Evolutionary conservation across 345 rosid genomes (phyloP), one percentile per base, ranked within the genome.

Genomic region (Passiflora organensis): DNA sequence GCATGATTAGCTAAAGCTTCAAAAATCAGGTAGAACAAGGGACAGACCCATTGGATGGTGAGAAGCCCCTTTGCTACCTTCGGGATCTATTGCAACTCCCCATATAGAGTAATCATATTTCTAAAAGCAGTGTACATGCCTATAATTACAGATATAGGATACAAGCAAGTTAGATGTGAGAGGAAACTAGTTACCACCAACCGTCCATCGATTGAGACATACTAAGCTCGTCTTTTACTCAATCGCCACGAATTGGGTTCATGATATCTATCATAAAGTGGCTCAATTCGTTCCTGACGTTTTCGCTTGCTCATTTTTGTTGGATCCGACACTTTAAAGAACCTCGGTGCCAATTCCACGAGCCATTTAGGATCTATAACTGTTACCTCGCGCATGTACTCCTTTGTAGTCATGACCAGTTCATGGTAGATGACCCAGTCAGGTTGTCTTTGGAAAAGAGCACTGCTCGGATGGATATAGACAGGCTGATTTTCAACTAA

Each of bases 381-480:
- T 0, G 95, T 88, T n/a, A 81, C 86, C 67, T 91, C 90, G 17
- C 85, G 79, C 96, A 86, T 84, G 72, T 88, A 91, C 71, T 88
- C 98, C 64, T 88, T 88, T 0, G 90, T 88, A 5, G 96, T 88
- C 96, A 88, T 88, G 48, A 88, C 98, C 20, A 88, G 79, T 72
- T 91, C 96, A 51, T 88, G 89, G 63, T 88, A 91, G 43, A 88
- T 88, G 49, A 85, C 93, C 98, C 98, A 88, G 21, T 88, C 98
- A 18, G 96, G 98, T 60, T 88, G 96, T 65, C 95, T 80, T 72
- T 86, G 95, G 65, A 82, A 91, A 74, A 91, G 82, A 0, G 95
- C 86, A 43, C 98, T 88, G 55, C 96, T 85, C 22, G 96, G 95
- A 44, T 91, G 98, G 44, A 91, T 82, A 60, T 88, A 86, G 0